Evolutionary conservation across 148 eudicot species (phyloP).

Genomic region (Spergularia bocconei): DNA sequence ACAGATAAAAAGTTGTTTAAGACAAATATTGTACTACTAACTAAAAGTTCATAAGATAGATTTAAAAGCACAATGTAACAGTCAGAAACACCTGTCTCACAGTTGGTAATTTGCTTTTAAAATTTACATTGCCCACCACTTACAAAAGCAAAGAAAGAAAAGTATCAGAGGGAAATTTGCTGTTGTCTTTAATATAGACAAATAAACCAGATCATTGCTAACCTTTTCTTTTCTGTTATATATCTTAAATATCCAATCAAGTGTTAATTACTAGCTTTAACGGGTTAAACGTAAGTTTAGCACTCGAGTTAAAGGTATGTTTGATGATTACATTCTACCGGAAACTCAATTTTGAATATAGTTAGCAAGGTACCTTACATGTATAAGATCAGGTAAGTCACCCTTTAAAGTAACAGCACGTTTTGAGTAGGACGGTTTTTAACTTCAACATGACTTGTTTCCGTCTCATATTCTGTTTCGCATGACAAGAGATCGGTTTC

Average conservation of each 20-base stretch:
- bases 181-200: constrained; percentile 20
- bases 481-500: too few relatives aligned
- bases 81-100: background rate
- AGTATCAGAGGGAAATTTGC: constrained; percentile 12
- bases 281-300: background rate
- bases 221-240: constrained; percentile 10
- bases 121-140: background rate
- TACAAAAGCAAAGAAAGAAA: background rate
- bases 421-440: too few relatives aligned
- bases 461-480: too few relatives aligned
- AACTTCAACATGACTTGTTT: too few relatives aligned
- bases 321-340: constrained; percentile 12
- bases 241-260: constrained; percentile 6
- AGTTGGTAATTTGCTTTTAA: background rate
- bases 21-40: background rate
- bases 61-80: background rate
- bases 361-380: too few relatives aligned
- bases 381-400: too few relatives aligned
- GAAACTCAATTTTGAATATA: background rate
- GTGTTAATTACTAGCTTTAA: background rate
- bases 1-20: too few relatives aligned
- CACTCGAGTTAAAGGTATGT: constrained; percentile 1
- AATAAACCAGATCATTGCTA: constrained; percentile 21
- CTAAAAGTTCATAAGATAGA: background rate
- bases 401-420: too few relatives aligned